Evolutionary conservation across 1,139 yeast species (phyloP), one percentile per base, ranked within the genome.

Genomic region (Blastobotrys indianensis): DNA sequence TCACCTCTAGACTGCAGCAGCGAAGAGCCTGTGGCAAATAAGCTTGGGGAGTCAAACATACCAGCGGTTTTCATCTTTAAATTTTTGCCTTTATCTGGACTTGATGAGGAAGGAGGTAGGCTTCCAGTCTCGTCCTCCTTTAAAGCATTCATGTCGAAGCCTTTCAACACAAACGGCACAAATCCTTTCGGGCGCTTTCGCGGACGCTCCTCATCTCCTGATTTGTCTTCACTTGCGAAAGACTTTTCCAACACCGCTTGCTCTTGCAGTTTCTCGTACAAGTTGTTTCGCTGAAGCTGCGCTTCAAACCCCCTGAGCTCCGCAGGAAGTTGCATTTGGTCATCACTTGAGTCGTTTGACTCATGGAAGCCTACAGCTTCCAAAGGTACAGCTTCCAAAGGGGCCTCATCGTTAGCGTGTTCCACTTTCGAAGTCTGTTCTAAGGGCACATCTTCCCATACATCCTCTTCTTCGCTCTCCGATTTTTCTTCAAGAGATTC

Each of bases 381-480:
- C 7, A 20, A 20, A 20, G 25, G 6, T 20, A 7, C 25, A n/a
- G n/a, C 25, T 20, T 20, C 7, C n/a, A n/a, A n/a, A n/a, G n/a
- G n/a, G n/a, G n/a, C n/a, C n/a, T 20, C 25, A 20, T 20, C 25
- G 7, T 20, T 4, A 4, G 25, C 4, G 7, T 20, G 25, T 20
- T 20, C 25, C 6, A 20, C 25, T 20, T 20, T 20, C 7, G 25
- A 20, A 7, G 25, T 20, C 25, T 20, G 25, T 7, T 53, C 54
- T 5, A 67, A 38, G 3, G 64, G 63, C 2, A 82, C 80, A 49
- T 81, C 87, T 52, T 82, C 87, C 76, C 83, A 81, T 32, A 78
- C 85, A 13, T 68, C 74, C 11, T 51, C 54, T 7, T 51, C 48
- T 13, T 46, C 47, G 25, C 44, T 48, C 34, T 39, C 50, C 31